Conservation (phyloP, 1,139 yeast species). For the Pichia sp. region DNA sequence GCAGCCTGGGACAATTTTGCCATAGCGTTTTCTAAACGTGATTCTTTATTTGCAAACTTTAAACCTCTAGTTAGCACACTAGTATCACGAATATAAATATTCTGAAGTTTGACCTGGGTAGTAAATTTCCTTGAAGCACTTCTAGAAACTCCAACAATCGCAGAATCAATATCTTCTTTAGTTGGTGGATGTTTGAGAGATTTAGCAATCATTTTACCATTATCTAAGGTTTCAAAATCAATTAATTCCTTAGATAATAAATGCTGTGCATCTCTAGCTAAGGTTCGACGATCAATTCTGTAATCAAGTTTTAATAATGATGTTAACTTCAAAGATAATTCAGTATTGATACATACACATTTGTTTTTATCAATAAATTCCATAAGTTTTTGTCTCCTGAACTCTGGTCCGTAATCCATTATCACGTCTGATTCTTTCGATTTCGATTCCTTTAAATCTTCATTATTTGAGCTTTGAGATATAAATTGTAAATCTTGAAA, state of each 20-base stretch:
- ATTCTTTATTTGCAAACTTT: slow-evolving; percentile 12
- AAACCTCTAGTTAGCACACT: slow-evolving; percentile 7
- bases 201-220: slow-evolving; percentile 11
- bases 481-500: not conserved
- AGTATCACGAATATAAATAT: slow-evolving; percentile 8
- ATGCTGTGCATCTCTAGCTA: slow-evolving; percentile 37
- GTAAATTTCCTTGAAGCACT: slow-evolving; percentile 7
- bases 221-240: slow-evolving; percentile 2
- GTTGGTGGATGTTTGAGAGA: slow-evolving; percentile 18
- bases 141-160: not conserved
- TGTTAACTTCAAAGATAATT: slow-evolving; percentile 36
- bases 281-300: slow-evolving; percentile 42
- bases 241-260: slow-evolving; percentile 26
- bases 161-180: slow-evolving; percentile 8
- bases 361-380: slow-evolving; percentile 36
- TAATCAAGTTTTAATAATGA: slow-evolving; percentile 34
- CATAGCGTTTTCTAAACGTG: slow-evolving; percentile 11
- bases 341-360: slow-evolving; percentile 38
- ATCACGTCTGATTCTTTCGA: not conserved
- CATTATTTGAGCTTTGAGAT: not conserved
- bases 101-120: slow-evolving; percentile 9
- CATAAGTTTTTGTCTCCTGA: slow-evolving; percentile 34
- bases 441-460: not conserved
- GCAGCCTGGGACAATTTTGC: not conserved
- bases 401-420: slow-evolving; percentile 27